Evolutionary conservation across 1,284 basidiomycete species (phyloP).

Genomic region (Ceratobasidium papillatum): DNA sequence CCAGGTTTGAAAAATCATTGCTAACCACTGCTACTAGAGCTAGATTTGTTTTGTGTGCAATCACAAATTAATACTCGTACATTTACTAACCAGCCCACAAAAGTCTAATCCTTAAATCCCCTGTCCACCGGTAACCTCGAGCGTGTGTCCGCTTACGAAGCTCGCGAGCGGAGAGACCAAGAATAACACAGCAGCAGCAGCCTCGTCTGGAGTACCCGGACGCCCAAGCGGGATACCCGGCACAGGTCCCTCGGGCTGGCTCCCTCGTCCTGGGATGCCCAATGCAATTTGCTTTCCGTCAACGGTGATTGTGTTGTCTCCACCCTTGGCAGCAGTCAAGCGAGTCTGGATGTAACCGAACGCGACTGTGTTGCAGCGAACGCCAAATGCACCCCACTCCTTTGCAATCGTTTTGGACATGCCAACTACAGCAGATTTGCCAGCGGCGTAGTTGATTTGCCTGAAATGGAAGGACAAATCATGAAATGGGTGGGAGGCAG

Average conservation of each 20-base stretch:
- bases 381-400: constrained; percentile 86
- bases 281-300: constrained; percentile 84
- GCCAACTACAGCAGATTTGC: constrained; percentile 78
- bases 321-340: constrained; percentile 77
- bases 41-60: neutral
- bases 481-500: neutral
- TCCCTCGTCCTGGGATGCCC: constrained; percentile 71
- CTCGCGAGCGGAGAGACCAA: constrained; percentile 79
- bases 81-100: neutral
- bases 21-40: neutral
- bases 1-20: constrained; percentile 7
- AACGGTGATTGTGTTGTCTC: constrained; percentile 78
- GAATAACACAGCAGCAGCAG: constrained; percentile 74
- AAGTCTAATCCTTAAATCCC: constrained; percentile 62
- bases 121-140: constrained; percentile 80
- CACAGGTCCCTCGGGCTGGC: constrained; percentile 55
- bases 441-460: constrained; percentile 83
- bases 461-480: constrained; percentile 58
- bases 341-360: constrained; percentile 79
- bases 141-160: constrained; percentile 82
- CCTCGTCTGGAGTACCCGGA: constrained; percentile 79
- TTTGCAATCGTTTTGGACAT: constrained; percentile 87
- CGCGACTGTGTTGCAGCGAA: constrained; percentile 82
- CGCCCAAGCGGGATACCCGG: constrained; percentile 76
- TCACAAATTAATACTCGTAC: neutral